Evolutionary conservation across 2,329 filamentous ascomycete species (phyloP).

Genomic region (Diaporthe caulivora): DNA sequence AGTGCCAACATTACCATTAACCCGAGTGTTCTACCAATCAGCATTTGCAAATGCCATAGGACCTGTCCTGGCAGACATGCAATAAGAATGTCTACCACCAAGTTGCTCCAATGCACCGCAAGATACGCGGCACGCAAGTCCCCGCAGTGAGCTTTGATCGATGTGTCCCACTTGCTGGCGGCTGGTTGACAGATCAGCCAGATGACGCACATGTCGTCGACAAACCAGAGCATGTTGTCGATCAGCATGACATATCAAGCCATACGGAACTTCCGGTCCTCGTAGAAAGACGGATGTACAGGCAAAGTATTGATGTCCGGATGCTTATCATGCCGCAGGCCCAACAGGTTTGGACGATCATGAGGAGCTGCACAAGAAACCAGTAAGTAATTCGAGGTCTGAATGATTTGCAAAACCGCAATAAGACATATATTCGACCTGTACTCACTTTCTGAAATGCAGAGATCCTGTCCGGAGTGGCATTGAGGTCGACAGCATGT

Average conservation of each 20-base stretch:
- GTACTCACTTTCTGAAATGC: background rate
- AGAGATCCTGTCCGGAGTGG: background rate
- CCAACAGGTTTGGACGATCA: background rate
- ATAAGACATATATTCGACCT: background rate
- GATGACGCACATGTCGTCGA: background rate
- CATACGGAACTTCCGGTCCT: background rate
- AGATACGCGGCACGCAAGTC: background rate
- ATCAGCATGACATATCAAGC: background rate
- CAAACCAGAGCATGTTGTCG: background rate
- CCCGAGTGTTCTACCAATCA: background rate
- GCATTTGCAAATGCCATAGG: background rate
- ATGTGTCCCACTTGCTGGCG: background rate
- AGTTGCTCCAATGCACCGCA: background rate
- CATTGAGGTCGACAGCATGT: background rate
- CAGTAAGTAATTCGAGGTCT: too few species aligned
- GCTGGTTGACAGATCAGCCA: constrained; percentile 15
- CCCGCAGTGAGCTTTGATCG: background rate
- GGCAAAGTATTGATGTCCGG: constrained; percentile 3
- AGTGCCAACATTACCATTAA: constrained; percentile 2
- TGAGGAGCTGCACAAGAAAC: background rate
- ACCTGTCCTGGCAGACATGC: background rate
- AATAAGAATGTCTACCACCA: background rate
- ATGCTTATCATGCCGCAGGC: background rate
- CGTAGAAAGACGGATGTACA: background rate
- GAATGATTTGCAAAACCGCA: too few species aligned